Evolutionary conservation across 2,329 filamentous ascomycete species (phyloP), one percentile per base, ranked within the genome.

Genomic region (Apiospora koreana): DNA sequence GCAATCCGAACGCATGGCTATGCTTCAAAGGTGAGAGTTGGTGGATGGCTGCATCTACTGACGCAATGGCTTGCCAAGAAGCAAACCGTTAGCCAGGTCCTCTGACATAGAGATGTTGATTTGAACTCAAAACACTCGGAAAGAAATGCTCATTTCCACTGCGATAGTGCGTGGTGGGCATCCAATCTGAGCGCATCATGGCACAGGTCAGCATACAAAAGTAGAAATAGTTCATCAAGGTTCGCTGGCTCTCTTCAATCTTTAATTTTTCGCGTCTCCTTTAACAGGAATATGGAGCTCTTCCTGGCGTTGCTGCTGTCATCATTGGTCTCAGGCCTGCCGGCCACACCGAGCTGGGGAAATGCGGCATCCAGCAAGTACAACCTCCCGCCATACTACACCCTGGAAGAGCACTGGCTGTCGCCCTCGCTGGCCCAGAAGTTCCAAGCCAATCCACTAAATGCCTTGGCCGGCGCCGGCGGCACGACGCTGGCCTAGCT

Each of bases 281-380:
- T n/a, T n/a, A n/a, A n/a, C n/a, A n/a, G n/a, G n/a, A n/a, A n/a
- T n/a, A 31, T 54, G 48, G 25, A 28, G 14, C 2, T 2, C 48
- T 54, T 31, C 14, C 9, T 54, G 23, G 46, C 5, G 7, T 31
- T 14, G 25, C 25, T 54, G 23, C 23, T 50, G 3, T 21, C 28
- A 12, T 35, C 50, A 7, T 23, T 31, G 16, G 12, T 23, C 14
- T 31, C 50, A 14, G 50, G 14, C 25, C 50, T 54, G 25, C 23
- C 48, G 23, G 23, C 23, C 12, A 28, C 23, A 14, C n/a, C 23
- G 12, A 25, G 4, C 3, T 9, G 48, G n/a, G 48, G 12, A 18
- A 28, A 50, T 28, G 4, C 67, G 69, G 69, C 3, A 25, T 66
- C 2, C 42, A 66, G 50, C 69, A 66, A n/a, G n/a, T n/a, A n/a